These are phyloP conservation scores for Leptographium flavum DNA, from an alignment of 2,329 filamentous ascomycete genomes.

Conservation along the genomic window DNA sequence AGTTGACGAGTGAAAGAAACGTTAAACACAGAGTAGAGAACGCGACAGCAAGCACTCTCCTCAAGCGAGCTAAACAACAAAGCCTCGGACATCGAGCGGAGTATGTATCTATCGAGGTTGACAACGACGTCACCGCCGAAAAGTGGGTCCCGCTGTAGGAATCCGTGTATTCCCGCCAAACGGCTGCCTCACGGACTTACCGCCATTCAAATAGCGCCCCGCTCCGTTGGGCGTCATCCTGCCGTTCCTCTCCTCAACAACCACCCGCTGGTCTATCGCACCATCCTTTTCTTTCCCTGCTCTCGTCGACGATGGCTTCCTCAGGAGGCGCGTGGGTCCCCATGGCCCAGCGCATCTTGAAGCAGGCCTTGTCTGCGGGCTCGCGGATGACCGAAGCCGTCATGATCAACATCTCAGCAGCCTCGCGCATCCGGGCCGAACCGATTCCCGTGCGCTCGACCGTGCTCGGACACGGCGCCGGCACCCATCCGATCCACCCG, in stretches of 20 bases:
- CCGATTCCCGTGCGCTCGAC: conserved; percentile 26
- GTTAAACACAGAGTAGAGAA: too few species aligned
- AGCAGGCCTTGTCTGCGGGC: conserved; percentile 27
- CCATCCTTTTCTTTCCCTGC: neutral
- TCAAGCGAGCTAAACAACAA: too few species aligned
- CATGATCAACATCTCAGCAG: conserved; percentile 32
- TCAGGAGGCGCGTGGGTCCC: conserved; percentile 43
- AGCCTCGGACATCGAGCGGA: neutral
- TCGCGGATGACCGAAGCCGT: conserved; percentile 35
- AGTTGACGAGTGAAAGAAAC: too few species aligned
- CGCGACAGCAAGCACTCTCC: too few species aligned
- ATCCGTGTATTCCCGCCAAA: neutral
- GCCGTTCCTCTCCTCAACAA: conserved; percentile 3
- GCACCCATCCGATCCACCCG: conserved; percentile 38
- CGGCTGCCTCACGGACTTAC: neutral
- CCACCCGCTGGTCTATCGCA: neutral
- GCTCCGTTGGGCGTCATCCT: neutral
- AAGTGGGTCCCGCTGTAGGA: neutral
- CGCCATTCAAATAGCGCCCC: neutral
- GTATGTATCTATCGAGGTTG: too few species aligned
- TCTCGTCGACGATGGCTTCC: conserved; percentile 33
- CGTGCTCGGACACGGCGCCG: conserved; percentile 11
- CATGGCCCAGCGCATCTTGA: conserved; percentile 38
- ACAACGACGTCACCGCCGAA: neutral
- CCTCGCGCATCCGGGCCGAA: conserved; percentile 26